Evolutionary conservation across 257 asterid genomes (phyloP).

Genomic region (Plantago elongata): DNA sequence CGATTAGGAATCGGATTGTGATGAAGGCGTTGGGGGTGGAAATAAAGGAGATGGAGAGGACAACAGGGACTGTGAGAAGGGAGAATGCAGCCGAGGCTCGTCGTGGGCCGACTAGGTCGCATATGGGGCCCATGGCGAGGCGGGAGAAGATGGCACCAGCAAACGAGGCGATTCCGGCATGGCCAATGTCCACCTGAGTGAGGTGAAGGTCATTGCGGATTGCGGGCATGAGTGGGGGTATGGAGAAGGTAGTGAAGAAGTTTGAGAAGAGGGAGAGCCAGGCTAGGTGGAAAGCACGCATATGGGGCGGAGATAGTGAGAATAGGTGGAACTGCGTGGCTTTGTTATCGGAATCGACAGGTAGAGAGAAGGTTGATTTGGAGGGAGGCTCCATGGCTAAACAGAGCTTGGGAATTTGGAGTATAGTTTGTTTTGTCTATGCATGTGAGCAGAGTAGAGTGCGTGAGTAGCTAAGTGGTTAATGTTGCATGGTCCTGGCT

Average conservation of each 20-base stretch:
- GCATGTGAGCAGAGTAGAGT: background rate
- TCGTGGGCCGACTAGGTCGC: conserved; percentile 57
- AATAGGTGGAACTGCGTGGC: conserved; percentile 42
- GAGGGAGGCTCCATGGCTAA: conserved; percentile 26
- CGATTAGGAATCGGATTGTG: conserved; percentile 38
- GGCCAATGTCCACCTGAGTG: conserved; percentile 32
- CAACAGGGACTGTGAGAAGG: conserved; percentile 42
- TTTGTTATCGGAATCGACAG: conserved; percentile 36
- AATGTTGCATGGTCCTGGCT: background rate
- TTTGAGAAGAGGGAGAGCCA: conserved; percentile 54
- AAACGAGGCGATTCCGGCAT: conserved; percentile 39
- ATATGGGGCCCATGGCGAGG: conserved; percentile 43
- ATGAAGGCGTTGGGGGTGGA: conserved; percentile 32
- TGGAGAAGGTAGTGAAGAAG: conserved; percentile 57
- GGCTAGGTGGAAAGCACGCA: conserved; percentile 57
- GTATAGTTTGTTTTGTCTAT: too few species aligned
- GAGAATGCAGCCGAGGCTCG: conserved; percentile 42
- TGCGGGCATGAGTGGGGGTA: conserved; percentile 52
- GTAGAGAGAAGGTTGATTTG: conserved; percentile 18
- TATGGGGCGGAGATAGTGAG: conserved; percentile 45
- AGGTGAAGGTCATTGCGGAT: conserved; percentile 48
- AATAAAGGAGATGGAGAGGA: conserved; percentile 28
- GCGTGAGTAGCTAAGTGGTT: too few species aligned
- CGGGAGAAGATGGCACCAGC: conserved; percentile 43
- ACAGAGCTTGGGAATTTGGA: background rate